Conservation (phyloP, 768 basidiomycete genomes). For the Mycena olivaceomarginata region DNA sequence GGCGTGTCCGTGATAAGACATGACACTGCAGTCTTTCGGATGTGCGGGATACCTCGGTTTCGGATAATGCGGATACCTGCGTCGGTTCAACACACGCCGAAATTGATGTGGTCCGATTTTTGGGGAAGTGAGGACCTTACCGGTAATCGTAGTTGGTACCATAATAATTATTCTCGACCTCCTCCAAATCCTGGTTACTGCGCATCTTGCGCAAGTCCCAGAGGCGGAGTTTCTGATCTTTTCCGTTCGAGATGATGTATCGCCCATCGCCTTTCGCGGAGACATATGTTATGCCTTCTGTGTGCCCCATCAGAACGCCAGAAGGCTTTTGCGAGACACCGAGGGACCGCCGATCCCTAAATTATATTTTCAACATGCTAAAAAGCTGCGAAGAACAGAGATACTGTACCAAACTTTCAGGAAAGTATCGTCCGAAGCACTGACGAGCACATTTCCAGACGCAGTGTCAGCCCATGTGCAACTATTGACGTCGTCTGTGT, state of each 20-base stretch:
- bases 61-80: constrained; percentile 80
- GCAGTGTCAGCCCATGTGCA: constrained; percentile 96
- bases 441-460: constrained; percentile 95
- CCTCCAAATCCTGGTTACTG: constrained; percentile 80
- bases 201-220: constrained; percentile 98
- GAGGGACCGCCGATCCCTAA: constrained; percentile 74
- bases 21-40: constrained; percentile 94
- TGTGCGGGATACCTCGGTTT: constrained; percentile 79
- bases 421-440: constrained; percentile 95
- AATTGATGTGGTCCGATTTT: not conserved
- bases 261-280: constrained; percentile 97
- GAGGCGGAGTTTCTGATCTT: constrained; percentile 93
- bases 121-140: constrained; percentile 61
- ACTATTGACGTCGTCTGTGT: constrained; percentile 94
- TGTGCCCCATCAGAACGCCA: constrained; percentile 95
- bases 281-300: constrained; percentile 96
- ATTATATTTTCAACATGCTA: constrained; percentile 46
- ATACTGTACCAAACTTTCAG: constrained; percentile 91
- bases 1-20: constrained; percentile 95
- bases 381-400: constrained; percentile 69
- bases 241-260: constrained; percentile 96
- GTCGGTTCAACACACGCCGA: not conserved
- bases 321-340: constrained; percentile 84
- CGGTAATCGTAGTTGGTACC: constrained; percentile 88
- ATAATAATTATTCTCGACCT: constrained; percentile 68